These are phyloP conservation scores for Cyclostephanos tholiformis DNA, from an alignment of 108 stramenopile genomes.

Conservation along the genomic window DNA sequence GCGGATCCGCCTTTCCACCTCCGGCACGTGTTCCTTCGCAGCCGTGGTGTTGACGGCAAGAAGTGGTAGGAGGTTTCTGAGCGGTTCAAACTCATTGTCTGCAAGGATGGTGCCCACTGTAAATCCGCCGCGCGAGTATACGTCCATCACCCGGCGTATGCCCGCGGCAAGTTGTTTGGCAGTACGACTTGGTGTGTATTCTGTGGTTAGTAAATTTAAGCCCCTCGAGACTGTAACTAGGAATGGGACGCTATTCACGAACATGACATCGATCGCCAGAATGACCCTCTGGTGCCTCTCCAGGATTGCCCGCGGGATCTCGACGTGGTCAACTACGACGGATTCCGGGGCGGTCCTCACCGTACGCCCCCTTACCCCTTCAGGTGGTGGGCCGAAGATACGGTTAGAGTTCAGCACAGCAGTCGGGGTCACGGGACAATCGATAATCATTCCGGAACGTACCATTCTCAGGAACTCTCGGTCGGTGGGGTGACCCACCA, in stretches of 20 bases:
- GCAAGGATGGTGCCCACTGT: slow-evolving; percentile 4
- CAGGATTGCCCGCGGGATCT: slow-evolving; percentile 31
- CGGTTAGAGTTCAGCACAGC: slow-evolving; percentile 32
- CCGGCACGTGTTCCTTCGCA: slow-evolving; percentile 21
- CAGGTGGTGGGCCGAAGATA: slow-evolving; percentile 47
- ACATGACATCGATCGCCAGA: slow-evolving; percentile 44
- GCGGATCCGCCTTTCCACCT: slow-evolving; percentile 5
- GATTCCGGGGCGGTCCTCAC: not conserved
- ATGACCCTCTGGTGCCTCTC: slow-evolving; percentile 29
- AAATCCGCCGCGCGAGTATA: slow-evolving; percentile 35
- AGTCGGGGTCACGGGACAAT: slow-evolving; percentile 43
- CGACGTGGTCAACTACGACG: slow-evolving; percentile 2
- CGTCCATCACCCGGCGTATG: not conserved
- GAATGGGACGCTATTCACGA: slow-evolving; percentile 48
- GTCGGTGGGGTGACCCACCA: slow-evolving; percentile 17
- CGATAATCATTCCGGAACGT: slow-evolving; percentile 11
- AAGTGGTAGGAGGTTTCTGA: slow-evolving; percentile 7
- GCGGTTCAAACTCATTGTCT: slow-evolving; percentile 24
- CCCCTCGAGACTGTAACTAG: slow-evolving; percentile 29
- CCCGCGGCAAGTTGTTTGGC: not conserved
- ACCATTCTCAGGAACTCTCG: slow-evolving; percentile 14
- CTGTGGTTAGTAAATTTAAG: slow-evolving; percentile 23
- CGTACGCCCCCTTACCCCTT: slow-evolving; percentile 32
- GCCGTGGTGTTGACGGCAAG: slow-evolving; percentile 30
- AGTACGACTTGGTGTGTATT: slow-evolving; percentile 17